phyloP scores from a whole-genome alignment of 139 green algal species.

The Coccomyxa sp. region DNA sequence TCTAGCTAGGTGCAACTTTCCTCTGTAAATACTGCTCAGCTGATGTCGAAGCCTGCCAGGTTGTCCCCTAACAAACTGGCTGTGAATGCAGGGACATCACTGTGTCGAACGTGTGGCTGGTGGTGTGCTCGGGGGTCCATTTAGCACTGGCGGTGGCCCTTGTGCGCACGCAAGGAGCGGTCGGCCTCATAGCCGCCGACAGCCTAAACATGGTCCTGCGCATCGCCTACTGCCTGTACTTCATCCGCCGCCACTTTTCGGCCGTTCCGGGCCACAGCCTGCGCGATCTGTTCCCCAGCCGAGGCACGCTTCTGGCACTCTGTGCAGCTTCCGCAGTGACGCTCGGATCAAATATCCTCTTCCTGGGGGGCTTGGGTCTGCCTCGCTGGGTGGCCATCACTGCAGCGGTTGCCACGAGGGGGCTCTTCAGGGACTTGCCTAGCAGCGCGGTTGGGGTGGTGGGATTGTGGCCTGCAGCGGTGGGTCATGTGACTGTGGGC shows the following conservation, averaged over 20 bases:
- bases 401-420: not conserved
- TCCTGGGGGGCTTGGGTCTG: not conserved
- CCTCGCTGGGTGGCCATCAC: constrained; percentile 6
- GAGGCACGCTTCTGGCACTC: constrained; percentile 11
- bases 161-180: not conserved
- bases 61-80: not conserved
- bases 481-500: constrained; percentile 38
- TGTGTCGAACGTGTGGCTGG: constrained; percentile 24
- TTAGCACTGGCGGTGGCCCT: constrained; percentile 15
- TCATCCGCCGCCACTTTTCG: constrained; percentile 20
- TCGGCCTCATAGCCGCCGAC: constrained; percentile 70
- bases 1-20: not conserved
- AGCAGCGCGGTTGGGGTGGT: not conserved
- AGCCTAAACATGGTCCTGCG: constrained; percentile 69
- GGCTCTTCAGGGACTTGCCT: not conserved
- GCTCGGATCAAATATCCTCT: not conserved
- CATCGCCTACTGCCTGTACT: constrained; percentile 64
- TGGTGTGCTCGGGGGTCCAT: constrained; percentile 49
- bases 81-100: not conserved
- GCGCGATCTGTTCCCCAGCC: constrained; percentile 26
- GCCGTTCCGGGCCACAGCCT: constrained; percentile 18
- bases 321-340: not conserved
- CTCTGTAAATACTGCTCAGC: not conserved
- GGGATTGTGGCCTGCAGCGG: not conserved
- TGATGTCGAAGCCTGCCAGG: too few species aligned